Conservation (phyloP, 1,284 basidiomycete species). For the Amylostereum areolatum region DNA sequence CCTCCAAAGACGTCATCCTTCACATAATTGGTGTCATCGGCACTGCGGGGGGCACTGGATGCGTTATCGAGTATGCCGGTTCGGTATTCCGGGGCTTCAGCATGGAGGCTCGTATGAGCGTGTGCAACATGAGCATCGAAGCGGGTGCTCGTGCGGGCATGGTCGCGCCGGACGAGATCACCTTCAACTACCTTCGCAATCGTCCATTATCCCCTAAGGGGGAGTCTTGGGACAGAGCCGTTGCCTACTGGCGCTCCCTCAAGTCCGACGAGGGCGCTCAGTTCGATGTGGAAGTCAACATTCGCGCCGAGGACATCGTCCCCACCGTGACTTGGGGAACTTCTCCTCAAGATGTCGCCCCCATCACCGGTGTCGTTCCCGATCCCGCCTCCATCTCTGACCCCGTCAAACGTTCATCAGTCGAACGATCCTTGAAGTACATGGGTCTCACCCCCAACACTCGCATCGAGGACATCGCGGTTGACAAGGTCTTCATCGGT, state of each 20-base stretch:
- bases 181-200: slow-evolving; percentile 83
- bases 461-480: slow-evolving; percentile 76
- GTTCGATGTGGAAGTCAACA: slow-evolving; percentile 86
- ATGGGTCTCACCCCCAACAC: slow-evolving; percentile 88
- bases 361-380: slow-evolving; percentile 84
- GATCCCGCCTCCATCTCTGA: slow-evolving; percentile 70
- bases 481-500: slow-evolving; percentile 96
- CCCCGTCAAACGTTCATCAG: slow-evolving; percentile 63
- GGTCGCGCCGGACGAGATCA: slow-evolving; percentile 91
- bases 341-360: slow-evolving; percentile 87
- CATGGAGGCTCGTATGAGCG: slow-evolving; percentile 96
- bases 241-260: slow-evolving; percentile 85
- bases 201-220: slow-evolving; percentile 86
- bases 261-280: slow-evolving; percentile 84
- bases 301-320: slow-evolving; percentile 84
- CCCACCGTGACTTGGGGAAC: slow-evolving; percentile 98
- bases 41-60: slow-evolving; percentile 91
- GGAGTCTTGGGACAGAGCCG: slow-evolving; percentile 85
- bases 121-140: slow-evolving; percentile 98
- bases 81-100: slow-evolving; percentile 87
- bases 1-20: slow-evolving; percentile 91
- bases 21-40: slow-evolving; percentile 94
- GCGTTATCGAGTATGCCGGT: slow-evolving; percentile 91
- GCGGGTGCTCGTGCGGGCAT: slow-evolving; percentile 93
- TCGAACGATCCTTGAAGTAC: slow-evolving; percentile 82